These are phyloP conservation scores for Solanum aculeatissimum DNA, from an alignment of 305 asterid species.

Conservation along the genomic window DNA sequence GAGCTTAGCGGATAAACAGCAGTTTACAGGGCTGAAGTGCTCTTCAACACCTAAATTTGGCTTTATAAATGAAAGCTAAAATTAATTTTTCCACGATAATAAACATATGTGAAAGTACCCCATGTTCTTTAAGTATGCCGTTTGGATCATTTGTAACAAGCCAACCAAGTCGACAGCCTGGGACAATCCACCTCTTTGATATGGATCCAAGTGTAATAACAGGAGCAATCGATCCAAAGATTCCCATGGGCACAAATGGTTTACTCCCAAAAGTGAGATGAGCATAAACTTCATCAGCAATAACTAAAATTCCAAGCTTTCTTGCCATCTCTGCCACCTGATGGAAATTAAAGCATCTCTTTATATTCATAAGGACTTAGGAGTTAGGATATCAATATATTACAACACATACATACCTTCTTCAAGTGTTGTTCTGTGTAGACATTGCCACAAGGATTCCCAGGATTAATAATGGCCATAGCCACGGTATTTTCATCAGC, in stretches of 20 bases:
- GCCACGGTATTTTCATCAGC: conserved; percentile 65
- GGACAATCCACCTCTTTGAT: conserved; percentile 91
- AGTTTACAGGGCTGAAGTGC: background rate
- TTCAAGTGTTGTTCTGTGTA: conserved; percentile 50
- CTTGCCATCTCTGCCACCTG: conserved; percentile 78
- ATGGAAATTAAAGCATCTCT: background rate
- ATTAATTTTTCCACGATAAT: background rate
- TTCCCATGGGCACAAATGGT: conserved; percentile 90
- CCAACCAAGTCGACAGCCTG: conserved; percentile 93
- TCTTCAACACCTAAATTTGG: background rate
- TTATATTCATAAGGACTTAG: background rate
- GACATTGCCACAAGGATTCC: conserved; percentile 84
- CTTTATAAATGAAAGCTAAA: background rate
- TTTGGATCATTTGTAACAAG: conserved; percentile 61
- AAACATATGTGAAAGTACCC: conserved; percentile 32
- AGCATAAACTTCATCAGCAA: conserved; percentile 78
- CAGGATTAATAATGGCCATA: conserved; percentile 67
- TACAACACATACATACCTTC: conserved; percentile 33
- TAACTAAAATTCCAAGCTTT: conserved; percentile 75
- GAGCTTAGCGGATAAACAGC: background rate
- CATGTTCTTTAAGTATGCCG: conserved; percentile 50
- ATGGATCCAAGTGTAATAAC: conserved; percentile 70
- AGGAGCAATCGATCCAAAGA: conserved; percentile 69
- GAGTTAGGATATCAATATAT: background rate
- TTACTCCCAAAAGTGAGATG: conserved; percentile 67